Percentiles rank a stretch among this genome's conserved stretches.
phyloP scores from a whole-genome alignment of 75 land plant genomes.

The Larix kaempferi region DNA sequence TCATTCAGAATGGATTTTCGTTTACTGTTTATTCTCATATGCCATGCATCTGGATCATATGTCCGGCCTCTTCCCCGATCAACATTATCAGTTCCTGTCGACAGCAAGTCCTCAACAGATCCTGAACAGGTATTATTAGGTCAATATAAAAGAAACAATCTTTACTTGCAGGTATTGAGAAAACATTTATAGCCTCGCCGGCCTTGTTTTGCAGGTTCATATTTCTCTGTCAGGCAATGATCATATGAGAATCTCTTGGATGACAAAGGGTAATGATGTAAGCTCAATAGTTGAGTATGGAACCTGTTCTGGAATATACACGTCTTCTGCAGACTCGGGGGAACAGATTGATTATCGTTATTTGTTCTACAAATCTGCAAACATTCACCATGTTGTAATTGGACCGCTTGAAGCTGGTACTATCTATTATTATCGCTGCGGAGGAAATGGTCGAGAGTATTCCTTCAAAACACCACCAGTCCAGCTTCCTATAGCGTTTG shows the following conservation, averaged over 20 bases:
- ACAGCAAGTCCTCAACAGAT: too few relatives aligned
- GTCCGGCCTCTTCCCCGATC: too few relatives aligned
- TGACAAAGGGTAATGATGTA: slow-evolving; percentile 29
- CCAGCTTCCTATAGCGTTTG: slow-evolving; percentile 34
- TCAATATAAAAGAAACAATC: too few relatives aligned
- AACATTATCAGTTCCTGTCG: too few relatives aligned
- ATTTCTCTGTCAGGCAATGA: slow-evolving; percentile 73
- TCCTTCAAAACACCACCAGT: slow-evolving; percentile 42
- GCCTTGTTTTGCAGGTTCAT: slow-evolving; percentile 56
- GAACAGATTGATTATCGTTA: slow-evolving; percentile 60
- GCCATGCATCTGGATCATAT: too few relatives aligned
- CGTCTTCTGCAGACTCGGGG: slow-evolving; percentile 42
- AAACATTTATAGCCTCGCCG: too few relatives aligned
- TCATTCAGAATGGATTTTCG: too few relatives aligned
- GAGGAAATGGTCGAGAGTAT: slow-evolving; percentile 26
- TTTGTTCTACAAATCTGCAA: slow-evolving; percentile 67
- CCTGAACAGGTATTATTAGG: too few relatives aligned
- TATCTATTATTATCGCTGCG: slow-evolving; percentile 35
- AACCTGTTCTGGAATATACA: slow-evolving; percentile 56
- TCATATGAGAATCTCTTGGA: slow-evolving; percentile 71
- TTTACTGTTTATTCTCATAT: too few relatives aligned
- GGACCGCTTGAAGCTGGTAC: slow-evolving; percentile 31
- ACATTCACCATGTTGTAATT: slow-evolving; percentile 51
- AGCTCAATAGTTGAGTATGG: slow-evolving; percentile 76
- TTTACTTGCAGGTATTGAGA: too few relatives aligned